Base-by-base conservation (phyloP, 1,139 yeast genomes). In the Nakaseomyces glabratus region DNA sequence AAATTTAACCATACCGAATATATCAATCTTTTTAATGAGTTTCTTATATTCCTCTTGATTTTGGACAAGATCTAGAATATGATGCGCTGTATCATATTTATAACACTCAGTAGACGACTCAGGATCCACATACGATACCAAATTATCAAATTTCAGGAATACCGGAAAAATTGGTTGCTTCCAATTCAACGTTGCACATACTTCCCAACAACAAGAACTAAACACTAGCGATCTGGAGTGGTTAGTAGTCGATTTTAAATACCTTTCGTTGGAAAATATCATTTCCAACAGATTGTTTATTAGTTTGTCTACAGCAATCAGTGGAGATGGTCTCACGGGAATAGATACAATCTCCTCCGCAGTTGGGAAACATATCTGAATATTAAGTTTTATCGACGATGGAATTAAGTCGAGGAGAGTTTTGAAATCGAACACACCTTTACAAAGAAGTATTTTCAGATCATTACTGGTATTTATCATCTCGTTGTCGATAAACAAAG, bases 161-260 rank as follows among this genome's bases (percentile, higher is more conserved):
- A 90, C 97, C 0, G 98, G 96, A 60, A 82, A 90, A 58, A 88
- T 90, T 4, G 98, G 98, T 60, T 90, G 98, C 59, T 90, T 90
- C 98, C 98, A 90, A 58, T 90, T 90, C 47, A 90, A 65, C 33
- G 85, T 82, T 13, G 95, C 85, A 60, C 98, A 90, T 13, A 86
- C 84, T 34, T 78, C 73, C 20, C 95, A 82, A 57, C 86, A 86
- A 34, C 85, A 74, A 1, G 96, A 84, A 12, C 93, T 73, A 58
- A 90, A 82, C 6, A 88, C 76, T 22, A 90, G 63, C 0, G 90
- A 76, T 39, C 94, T 65, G 20, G 45, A 35, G 14, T 48, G 46
- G 33, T 46, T 44, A 10, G 53, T 18, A 3, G 29, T 56, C 22
- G 56, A 48, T 30, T 60, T 56, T 38, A 69, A 57, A 2, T 65